Evolutionary conservation across 805 yeast species (phyloP).

Genomic region (Metahyphopichia silvanorum): DNA sequence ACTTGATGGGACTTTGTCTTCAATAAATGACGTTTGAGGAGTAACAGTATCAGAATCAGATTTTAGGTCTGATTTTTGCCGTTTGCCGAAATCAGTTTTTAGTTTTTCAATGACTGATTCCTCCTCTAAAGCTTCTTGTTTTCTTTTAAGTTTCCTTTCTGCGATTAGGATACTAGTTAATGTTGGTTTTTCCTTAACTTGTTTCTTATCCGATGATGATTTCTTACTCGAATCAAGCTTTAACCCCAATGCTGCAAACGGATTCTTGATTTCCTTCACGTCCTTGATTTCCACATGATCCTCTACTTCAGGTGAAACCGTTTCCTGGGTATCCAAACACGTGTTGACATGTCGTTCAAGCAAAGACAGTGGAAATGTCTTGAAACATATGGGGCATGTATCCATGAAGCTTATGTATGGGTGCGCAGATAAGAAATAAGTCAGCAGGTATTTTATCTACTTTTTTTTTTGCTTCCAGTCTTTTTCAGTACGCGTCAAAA

Average conservation of each 20-base stretch:
- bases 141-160: constrained; percentile 22
- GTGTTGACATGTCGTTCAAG: constrained; percentile 39
- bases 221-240: constrained; percentile 22
- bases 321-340: constrained; percentile 33
- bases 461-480: neutral
- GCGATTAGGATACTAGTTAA: constrained; percentile 33
- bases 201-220: constrained; percentile 5
- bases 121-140: constrained; percentile 7
- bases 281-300: constrained; percentile 1
- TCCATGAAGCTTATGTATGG: neutral
- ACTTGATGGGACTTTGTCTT: neutral
- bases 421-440: neutral
- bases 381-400: constrained; percentile 36
- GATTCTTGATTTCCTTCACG: constrained; percentile 12
- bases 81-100: too few relatives aligned
- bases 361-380: constrained; percentile 15
- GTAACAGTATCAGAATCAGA: neutral
- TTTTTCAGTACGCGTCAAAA: neutral
- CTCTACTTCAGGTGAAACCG: neutral
- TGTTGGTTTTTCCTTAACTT: constrained; percentile 23
- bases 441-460: neutral
- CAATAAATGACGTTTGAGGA: neutral
- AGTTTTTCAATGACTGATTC: neutral
- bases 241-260: constrained; percentile 34
- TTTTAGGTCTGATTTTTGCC: too few relatives aligned